Evolutionary conservation across 2,329 filamentous ascomycete genomes (phyloP).

Genomic region (Fusarium virguliforme): DNA sequence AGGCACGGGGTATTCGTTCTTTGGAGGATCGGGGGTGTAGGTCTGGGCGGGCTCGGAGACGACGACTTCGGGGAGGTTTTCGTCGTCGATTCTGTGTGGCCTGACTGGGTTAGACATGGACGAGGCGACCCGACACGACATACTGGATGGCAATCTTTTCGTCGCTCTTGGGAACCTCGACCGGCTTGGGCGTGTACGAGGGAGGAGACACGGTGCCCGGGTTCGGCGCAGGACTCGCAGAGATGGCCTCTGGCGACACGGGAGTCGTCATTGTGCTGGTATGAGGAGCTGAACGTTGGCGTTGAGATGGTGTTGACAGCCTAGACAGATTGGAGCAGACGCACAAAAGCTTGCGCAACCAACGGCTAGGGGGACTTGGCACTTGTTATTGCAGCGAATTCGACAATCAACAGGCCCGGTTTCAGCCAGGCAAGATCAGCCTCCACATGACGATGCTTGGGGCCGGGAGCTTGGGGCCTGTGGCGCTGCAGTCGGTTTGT

Average conservation of each 20-base stretch:
- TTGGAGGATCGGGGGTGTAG: slow-evolving; percentile 16
- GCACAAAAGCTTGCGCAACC: background rate
- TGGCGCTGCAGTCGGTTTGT: background rate
- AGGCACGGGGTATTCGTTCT: slow-evolving; percentile 23
- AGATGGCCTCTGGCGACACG: slow-evolving; percentile 32
- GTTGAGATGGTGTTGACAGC: slow-evolving; percentile 1
- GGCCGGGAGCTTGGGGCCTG: background rate
- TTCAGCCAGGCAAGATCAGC: slow-evolving; percentile 21
- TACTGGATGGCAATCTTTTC: slow-evolving; percentile 47
- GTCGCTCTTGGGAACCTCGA: slow-evolving; percentile 16
- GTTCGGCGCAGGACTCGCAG: slow-evolving; percentile 5
- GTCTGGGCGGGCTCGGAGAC: slow-evolving; percentile 20
- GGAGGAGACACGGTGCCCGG: slow-evolving; percentile 42
- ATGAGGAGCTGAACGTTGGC: background rate
- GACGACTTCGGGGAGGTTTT: slow-evolving; percentile 50
- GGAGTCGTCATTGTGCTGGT: slow-evolving; percentile 17
- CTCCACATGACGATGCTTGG: slow-evolving; percentile 1
- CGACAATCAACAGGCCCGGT: background rate
- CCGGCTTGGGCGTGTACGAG: slow-evolving; percentile 33
- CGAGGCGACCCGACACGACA: background rate
- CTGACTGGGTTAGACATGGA: slow-evolving; percentile 16
- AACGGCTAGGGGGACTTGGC: background rate
- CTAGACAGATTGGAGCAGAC: background rate
- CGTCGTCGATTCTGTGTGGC: slow-evolving; percentile 35
- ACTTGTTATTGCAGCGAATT: background rate